A percentile compares a stretch with the other conserved stretches of the same genome.
phyloP scores from a whole-genome alignment of 441 rosid species.

The Pelargonium citronellum region DNA sequence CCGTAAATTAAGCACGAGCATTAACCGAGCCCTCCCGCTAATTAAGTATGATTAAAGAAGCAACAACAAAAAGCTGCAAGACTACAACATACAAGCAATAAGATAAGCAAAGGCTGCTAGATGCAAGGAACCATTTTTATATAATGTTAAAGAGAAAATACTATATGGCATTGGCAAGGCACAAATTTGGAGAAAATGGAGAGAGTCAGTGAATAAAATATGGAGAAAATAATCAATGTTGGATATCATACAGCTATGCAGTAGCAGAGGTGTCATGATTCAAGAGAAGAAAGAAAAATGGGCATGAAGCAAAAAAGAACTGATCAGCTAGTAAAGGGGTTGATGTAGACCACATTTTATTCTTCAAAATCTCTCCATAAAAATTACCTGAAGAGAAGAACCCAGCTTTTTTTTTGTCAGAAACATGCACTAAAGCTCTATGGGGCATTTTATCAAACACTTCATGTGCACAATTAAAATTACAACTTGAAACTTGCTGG shows the following conservation, averaged over 20 bases:
- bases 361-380: conserved; percentile 15
- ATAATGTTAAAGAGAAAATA: not conserved
- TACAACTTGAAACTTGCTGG: not conserved
- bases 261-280: conserved; percentile 46
- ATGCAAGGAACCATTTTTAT: not conserved
- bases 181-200: not conserved
- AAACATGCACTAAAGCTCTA: conserved; percentile 24
- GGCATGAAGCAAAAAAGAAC: conserved; percentile 19
- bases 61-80: conserved; percentile 19
- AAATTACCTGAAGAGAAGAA: conserved; percentile 17
- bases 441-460: conserved; percentile 19
- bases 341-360: conserved; percentile 35
- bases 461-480: conserved; percentile 8
- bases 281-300: conserved; percentile 32
- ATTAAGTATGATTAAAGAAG: conserved; percentile 14
- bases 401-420: conserved; percentile 24
- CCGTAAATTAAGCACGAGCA: conserved; percentile 16
- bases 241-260: conserved; percentile 50
- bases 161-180: not conserved
- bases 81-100: conserved; percentile 12
- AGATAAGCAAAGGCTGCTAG: conserved; percentile 18
- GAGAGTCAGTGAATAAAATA: not conserved
- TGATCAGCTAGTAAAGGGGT: conserved; percentile 16
- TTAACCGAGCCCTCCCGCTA: no score
- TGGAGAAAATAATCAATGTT: conserved; percentile 20